A percentile compares a stretch with the other conserved stretches of the same genome.
phyloP scores from a whole-genome alignment of 2,329 filamentous ascomycete species.

The Fusarium siculi region DNA sequence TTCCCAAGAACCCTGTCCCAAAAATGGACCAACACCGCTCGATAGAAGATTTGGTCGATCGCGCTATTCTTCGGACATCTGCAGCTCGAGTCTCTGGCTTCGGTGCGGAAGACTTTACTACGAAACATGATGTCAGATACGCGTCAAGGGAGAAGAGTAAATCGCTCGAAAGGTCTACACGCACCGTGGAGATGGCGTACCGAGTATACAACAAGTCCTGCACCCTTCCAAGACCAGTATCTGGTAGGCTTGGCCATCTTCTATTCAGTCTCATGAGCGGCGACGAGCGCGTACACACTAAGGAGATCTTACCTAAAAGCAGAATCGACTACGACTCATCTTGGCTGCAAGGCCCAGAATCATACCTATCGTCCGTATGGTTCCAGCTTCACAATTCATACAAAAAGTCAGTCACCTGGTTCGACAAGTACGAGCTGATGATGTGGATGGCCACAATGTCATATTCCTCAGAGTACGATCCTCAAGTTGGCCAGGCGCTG shows the following conservation, averaged over 20 bases:
- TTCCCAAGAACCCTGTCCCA: not conserved
- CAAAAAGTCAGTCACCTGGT: not conserved
- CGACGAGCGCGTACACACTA: not conserved
- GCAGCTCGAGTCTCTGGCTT: slow-evolving; percentile 19
- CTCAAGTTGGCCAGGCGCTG: not conserved
- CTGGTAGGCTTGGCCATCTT: not conserved
- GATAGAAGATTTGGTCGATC: slow-evolving; percentile 5
- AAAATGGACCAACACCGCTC: not conserved
- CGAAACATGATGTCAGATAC: slow-evolving; percentile 19
- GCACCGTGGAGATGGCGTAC: not conserved
- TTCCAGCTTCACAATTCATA: not conserved
- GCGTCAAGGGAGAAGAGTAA: not conserved
- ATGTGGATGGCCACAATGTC: not conserved
- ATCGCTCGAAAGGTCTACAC: not conserved
- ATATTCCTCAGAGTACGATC: not conserved
- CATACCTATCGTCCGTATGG: not conserved
- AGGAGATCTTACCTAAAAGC: not conserved
- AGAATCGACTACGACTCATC: slow-evolving; percentile 2
- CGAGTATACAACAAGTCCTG: not conserved
- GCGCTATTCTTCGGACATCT: slow-evolving; percentile 26
- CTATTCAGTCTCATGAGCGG: not conserved
- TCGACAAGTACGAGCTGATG: not conserved
- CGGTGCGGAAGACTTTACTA: slow-evolving; percentile 35
- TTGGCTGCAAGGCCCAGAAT: not conserved
- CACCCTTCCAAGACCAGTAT: not conserved